These are phyloP conservation scores for Colletotrichum incanum DNA, from an alignment of 2,329 filamentous ascomycete genomes.

Conservation along the genomic window DNA sequence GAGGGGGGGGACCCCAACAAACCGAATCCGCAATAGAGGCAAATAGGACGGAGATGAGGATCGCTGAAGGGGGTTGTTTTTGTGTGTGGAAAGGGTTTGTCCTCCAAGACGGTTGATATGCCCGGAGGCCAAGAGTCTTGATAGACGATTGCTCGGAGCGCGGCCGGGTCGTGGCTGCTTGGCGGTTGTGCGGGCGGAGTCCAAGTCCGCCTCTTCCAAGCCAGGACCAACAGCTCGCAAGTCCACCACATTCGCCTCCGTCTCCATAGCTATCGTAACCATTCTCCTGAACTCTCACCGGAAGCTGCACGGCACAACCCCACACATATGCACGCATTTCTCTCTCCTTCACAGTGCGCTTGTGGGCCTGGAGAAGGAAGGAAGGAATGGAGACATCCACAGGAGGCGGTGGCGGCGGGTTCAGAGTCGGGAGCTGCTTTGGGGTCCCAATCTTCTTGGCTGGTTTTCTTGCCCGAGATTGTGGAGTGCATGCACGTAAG, in stretches of 20 bases:
- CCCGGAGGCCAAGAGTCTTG: constrained; percentile 20
- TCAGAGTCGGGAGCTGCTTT: background rate
- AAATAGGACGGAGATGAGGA: constrained; percentile 16
- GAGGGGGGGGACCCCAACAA: background rate
- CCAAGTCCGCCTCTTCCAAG: constrained; percentile 1
- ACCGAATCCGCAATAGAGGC: background rate
- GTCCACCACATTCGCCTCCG: constrained; percentile 1
- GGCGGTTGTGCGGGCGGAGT: constrained; percentile 3
- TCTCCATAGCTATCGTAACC: constrained; percentile 16
- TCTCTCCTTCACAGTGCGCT: background rate
- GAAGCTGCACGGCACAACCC: constrained; percentile 11
- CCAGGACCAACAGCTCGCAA: background rate
- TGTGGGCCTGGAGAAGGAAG: constrained; percentile 31
- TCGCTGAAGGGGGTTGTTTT: background rate
- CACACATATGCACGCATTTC: background rate
- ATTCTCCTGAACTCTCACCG: constrained; percentile 24
- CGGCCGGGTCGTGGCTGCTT: constrained; percentile 34
- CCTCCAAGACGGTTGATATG: background rate
- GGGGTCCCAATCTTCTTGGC: background rate
- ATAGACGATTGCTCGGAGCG: constrained; percentile 24
- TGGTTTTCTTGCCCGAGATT: background rate
- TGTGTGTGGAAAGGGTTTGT: background rate
- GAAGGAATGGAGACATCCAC: constrained; percentile 3
- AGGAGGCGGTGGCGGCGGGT: background rate
- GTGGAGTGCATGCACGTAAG: constrained; percentile 21